Evolutionary conservation across 2,329 filamentous ascomycete genomes (phyloP), one percentile per base, ranked within the genome.

Genomic region (Venturia asperata): DNA sequence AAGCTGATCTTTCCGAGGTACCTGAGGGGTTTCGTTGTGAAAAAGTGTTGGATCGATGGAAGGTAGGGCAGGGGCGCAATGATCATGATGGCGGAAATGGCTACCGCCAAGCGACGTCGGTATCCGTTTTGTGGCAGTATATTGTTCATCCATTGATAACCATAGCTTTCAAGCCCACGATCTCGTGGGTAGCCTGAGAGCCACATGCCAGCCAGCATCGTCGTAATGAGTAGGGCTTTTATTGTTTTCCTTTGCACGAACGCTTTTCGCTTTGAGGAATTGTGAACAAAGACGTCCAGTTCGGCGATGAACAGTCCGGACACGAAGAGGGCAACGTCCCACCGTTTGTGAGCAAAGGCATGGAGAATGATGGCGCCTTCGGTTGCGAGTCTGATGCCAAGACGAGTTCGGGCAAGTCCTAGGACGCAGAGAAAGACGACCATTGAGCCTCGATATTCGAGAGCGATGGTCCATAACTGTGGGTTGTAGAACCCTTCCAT

Each of bases 401-500:
- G 10, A 5, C 45, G 21, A 11, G 34, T 42, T 21, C 49, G 21
- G n/a, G 62, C 19, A 13, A 81, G 79, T 24, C 77, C 83, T 3
- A 85, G 66, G 30, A 85, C 72, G 13, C 78, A 76, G 9, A 85
- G 73, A 71, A 86, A 86, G 11, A 86, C 77, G 66, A 83, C 77
- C 71, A 87, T 79, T 2, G 82, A 85, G 71, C 81, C 83, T 66
- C 81, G 77, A 70, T 84, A 85, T 71, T 87, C 84, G 55, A 85
- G 79, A 3, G 84, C 83, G 56, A 87, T 85, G 4, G 84, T 86
- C 84, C 84, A 87, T 37, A 86, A 73, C n/a, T 66, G 61, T 24
- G 61, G 43, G 19, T 63, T 63, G 43, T 43, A 49, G 21, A 63
- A 63, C 15, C 61, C 61, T 15, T 45, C 42, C 43, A 49, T 63